phyloP scores from a whole-genome alignment of 2,329 filamentous ascomycete genomes.

The Sclerotinia sclerotiorum region DNA sequence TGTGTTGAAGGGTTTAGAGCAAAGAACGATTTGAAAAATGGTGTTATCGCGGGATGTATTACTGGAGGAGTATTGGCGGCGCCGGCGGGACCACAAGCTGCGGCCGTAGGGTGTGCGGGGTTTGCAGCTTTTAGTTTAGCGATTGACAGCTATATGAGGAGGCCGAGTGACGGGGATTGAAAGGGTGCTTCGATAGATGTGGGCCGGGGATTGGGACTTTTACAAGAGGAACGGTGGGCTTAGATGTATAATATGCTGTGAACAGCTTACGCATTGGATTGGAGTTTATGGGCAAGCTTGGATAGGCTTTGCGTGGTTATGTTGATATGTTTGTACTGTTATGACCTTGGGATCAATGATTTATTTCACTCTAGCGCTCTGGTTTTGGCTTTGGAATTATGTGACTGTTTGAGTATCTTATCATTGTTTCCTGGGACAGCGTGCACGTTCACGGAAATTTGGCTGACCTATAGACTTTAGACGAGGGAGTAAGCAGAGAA shows the following conservation, averaged over 20 bases:
- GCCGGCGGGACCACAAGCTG: constrained; percentile 85
- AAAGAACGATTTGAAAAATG: constrained; percentile 91
- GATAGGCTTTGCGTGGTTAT: constrained; percentile 13
- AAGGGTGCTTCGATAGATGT: too few relatives aligned
- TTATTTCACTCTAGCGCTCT: constrained; percentile 8
- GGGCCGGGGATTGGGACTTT: not conserved
- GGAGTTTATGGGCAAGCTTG: constrained; percentile 21
- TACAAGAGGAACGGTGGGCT: not conserved
- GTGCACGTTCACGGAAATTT: not conserved
- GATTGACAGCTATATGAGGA: constrained; percentile 88
- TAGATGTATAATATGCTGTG: constrained; percentile 18
- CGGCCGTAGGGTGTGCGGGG: constrained; percentile 81
- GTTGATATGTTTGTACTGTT: constrained; percentile 9
- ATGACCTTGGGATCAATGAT: constrained; percentile 10
- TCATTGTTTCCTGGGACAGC: not conserved
- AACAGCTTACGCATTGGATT: constrained; percentile 15
- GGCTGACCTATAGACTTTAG: not conserved
- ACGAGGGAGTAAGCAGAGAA: too few relatives aligned
- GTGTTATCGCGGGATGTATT: constrained; percentile 81
- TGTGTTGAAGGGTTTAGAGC: constrained; percentile 89
- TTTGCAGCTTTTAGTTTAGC: constrained; percentile 92
- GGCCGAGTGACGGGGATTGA: constrained; percentile 60
- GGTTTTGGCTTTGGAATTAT: not conserved
- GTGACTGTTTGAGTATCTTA: not conserved
- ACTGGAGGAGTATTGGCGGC: constrained; percentile 87